Conservation (phyloP, 2,329 filamentous ascomycete genomes). For the Truncatella angustata region DNA sequence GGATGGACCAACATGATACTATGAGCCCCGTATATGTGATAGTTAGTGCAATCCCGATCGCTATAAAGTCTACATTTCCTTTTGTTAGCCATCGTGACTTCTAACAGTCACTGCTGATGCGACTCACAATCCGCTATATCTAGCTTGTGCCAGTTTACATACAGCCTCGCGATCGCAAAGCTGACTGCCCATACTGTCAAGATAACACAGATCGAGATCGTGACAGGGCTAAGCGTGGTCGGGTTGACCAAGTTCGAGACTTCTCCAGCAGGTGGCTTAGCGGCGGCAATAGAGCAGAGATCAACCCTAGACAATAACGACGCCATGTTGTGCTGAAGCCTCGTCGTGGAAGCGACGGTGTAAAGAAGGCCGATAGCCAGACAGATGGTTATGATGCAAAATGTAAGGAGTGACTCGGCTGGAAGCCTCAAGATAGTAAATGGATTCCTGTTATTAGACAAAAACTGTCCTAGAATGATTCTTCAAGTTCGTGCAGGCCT, state of each 20-base stretch:
- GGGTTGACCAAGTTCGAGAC: constrained; percentile 2
- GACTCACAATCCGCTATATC: background rate
- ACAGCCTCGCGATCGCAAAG: background rate
- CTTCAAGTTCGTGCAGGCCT: no score
- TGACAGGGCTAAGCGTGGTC: background rate
- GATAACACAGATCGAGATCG: background rate
- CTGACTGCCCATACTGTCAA: background rate
- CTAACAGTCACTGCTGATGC: background rate
- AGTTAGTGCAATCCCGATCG: background rate
- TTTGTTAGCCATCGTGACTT: background rate
- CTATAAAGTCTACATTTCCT: background rate
- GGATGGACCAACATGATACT: background rate
- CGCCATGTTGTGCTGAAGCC: background rate
- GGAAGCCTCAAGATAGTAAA: no score
- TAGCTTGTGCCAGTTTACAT: background rate
- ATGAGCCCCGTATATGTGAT: background rate
- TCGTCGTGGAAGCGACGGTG: no score
- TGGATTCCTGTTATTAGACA: no score
- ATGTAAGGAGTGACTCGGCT: no score
- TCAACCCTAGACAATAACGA: background rate
- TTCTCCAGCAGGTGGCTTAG: background rate
- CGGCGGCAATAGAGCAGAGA: background rate
- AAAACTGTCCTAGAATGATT: no score
- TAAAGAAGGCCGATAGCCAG: no score
- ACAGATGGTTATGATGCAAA: no score